A percentile compares a stretch with the other conserved stretches of the same genome.
These are phyloP conservation scores for Macrocybe sp. DNA, from an alignment of 1,284 basidiomycete genomes.

Conservation along the genomic window DNA sequence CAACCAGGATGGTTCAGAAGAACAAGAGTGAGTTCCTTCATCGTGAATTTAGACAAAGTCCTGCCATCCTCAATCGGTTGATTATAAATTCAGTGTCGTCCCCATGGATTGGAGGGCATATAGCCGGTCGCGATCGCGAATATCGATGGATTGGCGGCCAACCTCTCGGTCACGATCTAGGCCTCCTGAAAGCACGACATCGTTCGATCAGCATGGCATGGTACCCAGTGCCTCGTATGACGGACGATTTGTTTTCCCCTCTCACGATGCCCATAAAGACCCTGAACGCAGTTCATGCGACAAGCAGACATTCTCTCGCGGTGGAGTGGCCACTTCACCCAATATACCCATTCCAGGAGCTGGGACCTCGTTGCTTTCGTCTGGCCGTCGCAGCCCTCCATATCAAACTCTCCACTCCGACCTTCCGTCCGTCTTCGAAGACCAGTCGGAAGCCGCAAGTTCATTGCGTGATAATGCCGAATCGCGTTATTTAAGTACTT, in stretches of 20 bases:
- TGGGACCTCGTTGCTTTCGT: conserved; percentile 39
- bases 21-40: conserved; percentile 69
- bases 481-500: conserved; percentile 31
- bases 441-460: conserved; percentile 26
- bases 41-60: conserved; percentile 11
- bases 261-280: conserved; percentile 24
- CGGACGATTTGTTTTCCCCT: conserved; percentile 38
- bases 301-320: conserved; percentile 13
- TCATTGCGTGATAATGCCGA: conserved; percentile 16
- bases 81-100: conserved; percentile 36
- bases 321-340: conserved; percentile 28
- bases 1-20: conserved; percentile 63
- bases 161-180: conserved; percentile 71
- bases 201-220: conserved; percentile 40
- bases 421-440: conserved; percentile 57
- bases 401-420: conserved; percentile 30
- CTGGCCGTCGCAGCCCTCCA: conserved; percentile 46
- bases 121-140: conserved; percentile 88
- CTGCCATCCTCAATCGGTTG: not conserved
- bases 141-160: conserved; percentile 82
- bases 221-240: conserved; percentile 30
- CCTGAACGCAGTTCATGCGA: conserved; percentile 20
- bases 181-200: conserved; percentile 44
- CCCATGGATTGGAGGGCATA: conserved; percentile 94
- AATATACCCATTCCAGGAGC: conserved; percentile 44